Percentiles rank a stretch among this genome's conserved stretches.
Evolutionary conservation across 2,329 filamentous ascomycete genomes (phyloP).

Genomic region (Aspergillus felis): DNA sequence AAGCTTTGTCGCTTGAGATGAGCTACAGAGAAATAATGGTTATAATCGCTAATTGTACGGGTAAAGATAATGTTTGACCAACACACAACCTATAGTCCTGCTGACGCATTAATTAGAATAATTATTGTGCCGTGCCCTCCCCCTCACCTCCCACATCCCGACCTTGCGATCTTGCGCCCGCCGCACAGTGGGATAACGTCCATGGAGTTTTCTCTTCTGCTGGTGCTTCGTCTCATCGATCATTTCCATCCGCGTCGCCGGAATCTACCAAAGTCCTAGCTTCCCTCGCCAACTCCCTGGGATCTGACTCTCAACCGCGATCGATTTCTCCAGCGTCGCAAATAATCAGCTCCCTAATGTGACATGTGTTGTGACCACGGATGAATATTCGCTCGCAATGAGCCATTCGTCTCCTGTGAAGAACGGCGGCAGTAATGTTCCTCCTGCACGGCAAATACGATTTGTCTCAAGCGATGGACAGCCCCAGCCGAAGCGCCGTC

Average conservation of each 20-base stretch:
- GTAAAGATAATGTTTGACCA: not conserved
- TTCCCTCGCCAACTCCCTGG: constrained; percentile 8
- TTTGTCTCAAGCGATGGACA: constrained; percentile 81
- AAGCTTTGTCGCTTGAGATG: not conserved
- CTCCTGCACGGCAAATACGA: constrained; percentile 53
- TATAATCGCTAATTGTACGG: not conserved
- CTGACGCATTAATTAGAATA: constrained; percentile 1
- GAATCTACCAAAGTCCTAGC: constrained; percentile 1
- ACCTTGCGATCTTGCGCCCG: constrained; percentile 13
- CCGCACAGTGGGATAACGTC: constrained; percentile 15
- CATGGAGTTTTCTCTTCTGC: constrained; percentile 20
- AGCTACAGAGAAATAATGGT: not conserved
- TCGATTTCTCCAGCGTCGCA: constrained; percentile 11
- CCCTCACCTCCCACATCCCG: not conserved
- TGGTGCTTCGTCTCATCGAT: constrained; percentile 13
- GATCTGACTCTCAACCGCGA: constrained; percentile 4
- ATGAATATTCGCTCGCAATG: constrained; percentile 37
- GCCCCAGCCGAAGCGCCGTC: constrained; percentile 71
- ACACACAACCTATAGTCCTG: not conserved
- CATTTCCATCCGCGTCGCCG: constrained; percentile 11
- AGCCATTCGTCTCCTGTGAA: constrained; percentile 36
- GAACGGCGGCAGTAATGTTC: constrained; percentile 30
- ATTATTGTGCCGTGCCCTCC: not conserved
- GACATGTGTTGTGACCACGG: constrained; percentile 33
- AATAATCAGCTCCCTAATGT: constrained; percentile 25